Percentiles rank a stretch among this genome's conserved stretches.
Evolutionary conservation across 1,284 basidiomycete species (phyloP).

Genomic region (Rhodotorula sp.): DNA sequence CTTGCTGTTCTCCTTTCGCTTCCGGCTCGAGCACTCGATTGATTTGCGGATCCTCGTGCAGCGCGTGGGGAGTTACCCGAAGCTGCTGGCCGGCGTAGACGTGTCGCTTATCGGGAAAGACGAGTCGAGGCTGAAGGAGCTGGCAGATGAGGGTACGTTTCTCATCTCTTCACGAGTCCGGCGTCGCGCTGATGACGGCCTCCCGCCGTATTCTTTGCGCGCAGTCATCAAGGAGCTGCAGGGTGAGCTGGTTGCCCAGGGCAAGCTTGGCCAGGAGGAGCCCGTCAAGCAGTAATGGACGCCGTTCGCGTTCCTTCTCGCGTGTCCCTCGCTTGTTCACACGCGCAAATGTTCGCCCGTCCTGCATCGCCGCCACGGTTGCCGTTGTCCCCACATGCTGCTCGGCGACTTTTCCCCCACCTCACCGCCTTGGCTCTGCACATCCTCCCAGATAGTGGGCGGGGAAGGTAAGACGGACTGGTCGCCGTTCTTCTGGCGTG

Average conservation of each 20-base stretch:
- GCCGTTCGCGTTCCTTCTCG: neutral
- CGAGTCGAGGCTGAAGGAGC: constrained; percentile 56
- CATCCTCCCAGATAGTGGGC: too few relatives aligned
- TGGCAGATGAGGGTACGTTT: constrained; percentile 66
- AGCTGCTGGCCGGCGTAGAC: constrained; percentile 60
- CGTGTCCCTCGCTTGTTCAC: neutral
- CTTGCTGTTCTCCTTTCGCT: too few relatives aligned
- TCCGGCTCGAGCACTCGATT: neutral
- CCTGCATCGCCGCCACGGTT: too few relatives aligned
- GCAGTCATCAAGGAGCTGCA: constrained; percentile 55
- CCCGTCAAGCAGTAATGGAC: constrained; percentile 4
- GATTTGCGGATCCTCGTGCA: constrained; percentile 61
- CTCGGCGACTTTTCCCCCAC: too few relatives aligned
- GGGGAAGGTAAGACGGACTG: too few relatives aligned
- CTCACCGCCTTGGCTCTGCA: too few relatives aligned
- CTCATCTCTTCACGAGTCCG: too few relatives aligned
- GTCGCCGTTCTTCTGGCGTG: too few relatives aligned
- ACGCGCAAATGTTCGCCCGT: too few relatives aligned
- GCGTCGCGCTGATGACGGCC: constrained; percentile 20
- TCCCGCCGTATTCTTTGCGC: neutral
- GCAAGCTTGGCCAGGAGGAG: constrained; percentile 49
- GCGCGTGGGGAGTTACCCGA: constrained; percentile 47
- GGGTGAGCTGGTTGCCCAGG: constrained; percentile 55
- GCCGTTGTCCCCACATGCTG: too few relatives aligned
- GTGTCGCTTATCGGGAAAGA: constrained; percentile 80